These are phyloP conservation scores for Penicillium sp. DNA, from an alignment of 2,329 filamentous ascomycete genomes.

Conservation along the genomic window DNA sequence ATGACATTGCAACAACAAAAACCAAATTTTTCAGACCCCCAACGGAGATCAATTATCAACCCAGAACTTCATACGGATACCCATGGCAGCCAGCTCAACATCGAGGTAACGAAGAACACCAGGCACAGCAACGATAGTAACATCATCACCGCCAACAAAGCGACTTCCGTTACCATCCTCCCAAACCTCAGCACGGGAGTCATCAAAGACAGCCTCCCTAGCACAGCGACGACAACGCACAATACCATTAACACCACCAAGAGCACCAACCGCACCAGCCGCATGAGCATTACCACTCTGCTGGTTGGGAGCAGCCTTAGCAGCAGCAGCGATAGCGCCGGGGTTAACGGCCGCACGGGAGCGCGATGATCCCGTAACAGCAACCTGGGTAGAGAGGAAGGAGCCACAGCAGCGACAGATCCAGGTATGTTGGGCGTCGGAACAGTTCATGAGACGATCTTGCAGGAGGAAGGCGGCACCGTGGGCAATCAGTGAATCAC, in stretches of 20 bases:
- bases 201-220: conserved; percentile 59
- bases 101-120: conserved; percentile 92
- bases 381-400: conserved; percentile 78
- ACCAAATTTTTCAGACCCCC: conserved; percentile 13
- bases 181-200: conserved; percentile 75
- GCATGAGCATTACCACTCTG: conserved; percentile 42
- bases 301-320: conserved; percentile 34
- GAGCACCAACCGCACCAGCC: conserved; percentile 55
- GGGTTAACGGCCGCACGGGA: conserved; percentile 30
- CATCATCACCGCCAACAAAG: conserved; percentile 87
- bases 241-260: conserved; percentile 59
- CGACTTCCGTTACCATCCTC: conserved; percentile 83
- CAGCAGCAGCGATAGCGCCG: conserved; percentile 31
- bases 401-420: conserved; percentile 87
- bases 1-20: conserved; percentile 24
- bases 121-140: conserved; percentile 87
- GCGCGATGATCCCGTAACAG: conserved; percentile 36
- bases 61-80: conserved; percentile 89
- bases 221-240: conserved; percentile 83
- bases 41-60: conserved; percentile 53
- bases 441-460: conserved; percentile 95
- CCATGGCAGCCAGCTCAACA: conserved; percentile 95
- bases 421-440: conserved; percentile 86
- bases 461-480: conserved; percentile 93
- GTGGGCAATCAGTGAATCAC: conserved; percentile 91